These are phyloP conservation scores for Candida palmyrensis DNA, from an alignment of 805 yeast species.

Conservation along the genomic window DNA sequence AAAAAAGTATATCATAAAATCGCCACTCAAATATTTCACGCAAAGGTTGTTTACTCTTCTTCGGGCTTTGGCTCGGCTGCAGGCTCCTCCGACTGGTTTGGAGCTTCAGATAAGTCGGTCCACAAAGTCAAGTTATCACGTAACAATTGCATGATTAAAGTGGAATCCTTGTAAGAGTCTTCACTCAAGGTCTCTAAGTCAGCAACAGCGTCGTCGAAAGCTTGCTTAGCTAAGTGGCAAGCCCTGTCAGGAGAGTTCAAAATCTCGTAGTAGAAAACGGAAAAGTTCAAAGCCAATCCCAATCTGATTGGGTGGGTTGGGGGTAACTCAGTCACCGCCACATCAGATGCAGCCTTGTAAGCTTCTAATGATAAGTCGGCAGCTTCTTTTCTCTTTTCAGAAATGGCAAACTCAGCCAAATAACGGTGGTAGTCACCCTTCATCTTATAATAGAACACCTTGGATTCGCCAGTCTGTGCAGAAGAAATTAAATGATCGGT, in stretches of 20 bases:
- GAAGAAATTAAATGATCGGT: constrained; percentile 87
- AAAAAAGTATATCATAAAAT: constrained; percentile 1
- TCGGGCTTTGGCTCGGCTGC: constrained; percentile 15
- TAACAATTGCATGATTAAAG: constrained; percentile 97
- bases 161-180: constrained; percentile 97
- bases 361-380: constrained; percentile 92
- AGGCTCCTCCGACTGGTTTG: constrained; percentile 35
- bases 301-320: constrained; percentile 98
- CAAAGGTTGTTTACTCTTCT: constrained; percentile 18
- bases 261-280: constrained; percentile 97
- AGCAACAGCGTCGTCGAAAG: constrained; percentile 98
- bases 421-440: constrained; percentile 99
- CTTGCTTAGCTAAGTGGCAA: constrained; percentile 97
- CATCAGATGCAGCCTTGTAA: constrained; percentile 92
- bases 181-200: constrained; percentile 96
- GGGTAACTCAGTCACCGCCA: constrained; percentile 93
- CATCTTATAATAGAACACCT: constrained; percentile 98
- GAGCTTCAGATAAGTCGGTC: constrained; percentile 91
- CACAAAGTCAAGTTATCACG: constrained; percentile 98
- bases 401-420: constrained; percentile 91
- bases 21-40: background rate
- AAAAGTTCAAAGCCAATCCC: constrained; percentile 96
- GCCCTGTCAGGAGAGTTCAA: constrained; percentile 98
- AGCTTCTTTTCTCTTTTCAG: constrained; percentile 88
- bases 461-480: constrained; percentile 95